These are phyloP conservation scores for Wickerhamomyces ciferrii DNA, from an alignment of 805 yeast genomes.

Conservation along the genomic window DNA sequence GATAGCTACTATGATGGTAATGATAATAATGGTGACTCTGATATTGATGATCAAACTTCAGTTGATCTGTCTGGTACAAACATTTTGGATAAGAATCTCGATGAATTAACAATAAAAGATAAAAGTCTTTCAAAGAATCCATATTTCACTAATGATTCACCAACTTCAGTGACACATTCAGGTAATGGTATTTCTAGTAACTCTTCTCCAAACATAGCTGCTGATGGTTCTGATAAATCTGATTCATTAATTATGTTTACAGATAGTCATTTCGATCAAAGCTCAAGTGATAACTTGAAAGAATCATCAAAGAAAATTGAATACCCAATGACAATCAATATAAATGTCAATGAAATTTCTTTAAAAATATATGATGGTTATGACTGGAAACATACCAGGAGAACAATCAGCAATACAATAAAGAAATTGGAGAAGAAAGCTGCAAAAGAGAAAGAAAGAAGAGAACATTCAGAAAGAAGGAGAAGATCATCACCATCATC, in stretches of 20 bases:
- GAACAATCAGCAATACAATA: slow-evolving; percentile 59
- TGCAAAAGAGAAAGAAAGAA: slow-evolving; percentile 21
- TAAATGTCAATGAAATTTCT: slow-evolving; percentile 31
- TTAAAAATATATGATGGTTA: slow-evolving; percentile 79
- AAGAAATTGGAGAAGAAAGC: slow-evolving; percentile 52
- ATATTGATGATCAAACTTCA: neutral
- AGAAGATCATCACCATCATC: neutral
- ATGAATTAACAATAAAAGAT: slow-evolving; percentile 18
- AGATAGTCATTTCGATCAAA: slow-evolving; percentile 19
- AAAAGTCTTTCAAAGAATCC: slow-evolving; percentile 11
- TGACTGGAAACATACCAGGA: slow-evolving; percentile 82
- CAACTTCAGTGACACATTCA: neutral
- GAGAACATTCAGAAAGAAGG: slow-evolving; percentile 7
- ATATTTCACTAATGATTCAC: slow-evolving; percentile 3
- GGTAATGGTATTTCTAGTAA: neutral
- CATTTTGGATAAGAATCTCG: slow-evolving; percentile 25
- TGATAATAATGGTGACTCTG: neutral
- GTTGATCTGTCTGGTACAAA: slow-evolving; percentile 8
- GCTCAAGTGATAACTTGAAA: neutral
- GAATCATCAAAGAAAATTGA: neutral
- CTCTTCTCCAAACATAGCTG: neutral
- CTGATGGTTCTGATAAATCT: slow-evolving; percentile 10
- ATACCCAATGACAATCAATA: slow-evolving; percentile 13
- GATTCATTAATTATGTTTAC: slow-evolving; percentile 17
- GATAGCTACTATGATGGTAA: slow-evolving; percentile 17